Base-by-base conservation (phyloP, 805 yeast genomes). In the Ogataea neopini region DNA sequence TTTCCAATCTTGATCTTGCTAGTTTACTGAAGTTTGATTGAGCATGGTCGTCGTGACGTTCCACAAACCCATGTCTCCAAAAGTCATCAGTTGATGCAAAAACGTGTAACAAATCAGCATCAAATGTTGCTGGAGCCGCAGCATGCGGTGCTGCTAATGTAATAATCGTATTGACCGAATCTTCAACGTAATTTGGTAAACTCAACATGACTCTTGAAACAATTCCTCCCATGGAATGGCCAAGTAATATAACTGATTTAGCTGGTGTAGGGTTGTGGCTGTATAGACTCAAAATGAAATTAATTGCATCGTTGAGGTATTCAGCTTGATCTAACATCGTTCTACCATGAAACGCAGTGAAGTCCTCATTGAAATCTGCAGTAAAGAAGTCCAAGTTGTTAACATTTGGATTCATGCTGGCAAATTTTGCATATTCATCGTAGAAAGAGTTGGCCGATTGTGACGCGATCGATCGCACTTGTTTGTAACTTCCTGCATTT, bases 151-250 rank as follows among this genome's bases (percentile, higher is more conserved):
- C 81, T 0, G 97, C 85, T 30, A 92, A 69, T 0, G 98, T 91
- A 18, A 91, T 54, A 13, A 92, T 84, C 0, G 97, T 84, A 60
- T 88, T 90, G 17, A 94, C 81, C 1, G 96, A 85, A 18, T 76
- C 79, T 3, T 77, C 77, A 1, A 72, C 58, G 62, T 88, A 91
- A 60, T 89, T 91, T 1, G 89, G 86, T 44, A 92, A 67, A 0
- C 95, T 82, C 6, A 88, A 75, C 80, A 91, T 80, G 0, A 88
- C 83, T 49, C 98, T 74, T 3, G 96, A 86, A 1, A 94, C 98
- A 14, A 92, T 79, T 2, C 99, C 99, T 35, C 99, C 99, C 99
- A 92, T 92, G 0, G 98, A 92, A 69, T 92, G 99, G 2, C 89
- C 97, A 0, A 92, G 54, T 0, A 92, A 62, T 0, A 92, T 79